phyloP scores from a whole-genome alignment of 768 basidiomycete species.

The Gloeopeniophorella convolvens region DNA sequence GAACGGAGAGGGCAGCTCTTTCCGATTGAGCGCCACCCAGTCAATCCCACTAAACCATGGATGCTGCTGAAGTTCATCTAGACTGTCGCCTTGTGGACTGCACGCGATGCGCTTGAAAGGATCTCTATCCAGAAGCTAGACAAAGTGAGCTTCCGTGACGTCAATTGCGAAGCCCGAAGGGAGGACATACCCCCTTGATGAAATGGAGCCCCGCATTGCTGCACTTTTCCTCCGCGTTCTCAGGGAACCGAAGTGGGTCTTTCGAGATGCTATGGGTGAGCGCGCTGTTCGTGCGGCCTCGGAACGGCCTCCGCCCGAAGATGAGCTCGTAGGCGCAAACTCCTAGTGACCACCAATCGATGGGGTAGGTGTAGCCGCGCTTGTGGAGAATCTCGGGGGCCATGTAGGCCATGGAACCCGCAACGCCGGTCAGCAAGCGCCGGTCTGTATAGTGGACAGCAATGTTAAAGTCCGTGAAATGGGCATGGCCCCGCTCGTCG shows the following conservation, averaged over 20 bases:
- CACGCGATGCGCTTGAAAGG: slow-evolving; percentile 74
- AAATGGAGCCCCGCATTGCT: slow-evolving; percentile 72
- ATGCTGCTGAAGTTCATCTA: slow-evolving; percentile 70
- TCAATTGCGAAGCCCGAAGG: neutral
- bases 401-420: slow-evolving; percentile 99
- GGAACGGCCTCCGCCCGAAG: slow-evolving; percentile 87
- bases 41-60: slow-evolving; percentile 87
- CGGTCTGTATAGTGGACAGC: slow-evolving; percentile 93
- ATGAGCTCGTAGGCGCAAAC: slow-evolving; percentile 90
- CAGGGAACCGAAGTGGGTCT: slow-evolving; percentile 84
- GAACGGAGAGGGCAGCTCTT: slow-evolving; percentile 72
- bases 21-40: slow-evolving; percentile 81
- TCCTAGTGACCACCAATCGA: slow-evolving; percentile 97
- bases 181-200: slow-evolving; percentile 54
- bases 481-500: slow-evolving; percentile 92
- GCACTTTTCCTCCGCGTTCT: slow-evolving; percentile 77
- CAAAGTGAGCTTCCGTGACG: neutral
- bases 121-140: slow-evolving; percentile 84
- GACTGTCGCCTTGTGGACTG: slow-evolving; percentile 70
- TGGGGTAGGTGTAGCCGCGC: slow-evolving; percentile 88
- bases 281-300: slow-evolving; percentile 89
- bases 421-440: slow-evolving; percentile 79
- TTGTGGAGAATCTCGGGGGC: slow-evolving; percentile 88
- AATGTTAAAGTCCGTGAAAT: slow-evolving; percentile 97
- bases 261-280: slow-evolving; percentile 89